Evolutionary conservation across 306 rosid genomes (phyloP).

Genomic region (Heteromeles arbutifolia): DNA sequence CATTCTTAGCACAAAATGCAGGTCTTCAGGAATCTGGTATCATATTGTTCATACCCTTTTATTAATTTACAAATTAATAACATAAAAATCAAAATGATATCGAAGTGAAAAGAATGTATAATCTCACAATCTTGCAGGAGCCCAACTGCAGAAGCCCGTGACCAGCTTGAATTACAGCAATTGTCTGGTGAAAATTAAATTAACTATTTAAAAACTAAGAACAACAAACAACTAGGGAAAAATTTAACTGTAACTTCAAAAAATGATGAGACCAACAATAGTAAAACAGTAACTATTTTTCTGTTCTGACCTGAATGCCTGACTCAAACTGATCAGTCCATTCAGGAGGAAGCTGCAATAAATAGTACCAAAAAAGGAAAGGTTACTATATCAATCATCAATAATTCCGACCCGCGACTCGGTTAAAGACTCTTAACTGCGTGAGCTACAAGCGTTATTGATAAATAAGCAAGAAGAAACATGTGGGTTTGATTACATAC

Average conservation of each 20-base stretch:
- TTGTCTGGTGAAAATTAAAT: slow-evolving; percentile 52
- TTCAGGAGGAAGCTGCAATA: slow-evolving; percentile 94
- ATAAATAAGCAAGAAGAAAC: background rate
- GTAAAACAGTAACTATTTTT: slow-evolving; percentile 13
- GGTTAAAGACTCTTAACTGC: background rate
- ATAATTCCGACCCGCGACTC: too few species aligned
- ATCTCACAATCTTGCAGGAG: slow-evolving; percentile 95
- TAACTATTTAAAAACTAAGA: background rate
- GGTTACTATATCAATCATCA: slow-evolving; percentile 23
- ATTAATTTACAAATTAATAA: background rate
- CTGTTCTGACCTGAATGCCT: slow-evolving; percentile 83
- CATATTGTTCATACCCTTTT: background rate
- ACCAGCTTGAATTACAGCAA: slow-evolving; percentile 99
- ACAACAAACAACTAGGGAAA: background rate
- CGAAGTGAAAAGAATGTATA: background rate
- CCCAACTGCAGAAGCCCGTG: slow-evolving; percentile 99
- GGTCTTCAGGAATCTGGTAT: slow-evolving; percentile 85
- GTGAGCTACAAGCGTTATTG: background rate
- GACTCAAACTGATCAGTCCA: slow-evolving; percentile 99
- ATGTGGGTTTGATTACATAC: slow-evolving; percentile 36
- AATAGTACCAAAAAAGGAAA: slow-evolving; percentile 34
- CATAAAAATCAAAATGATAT: background rate
- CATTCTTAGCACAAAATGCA: slow-evolving; percentile 96
- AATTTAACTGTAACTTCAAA: background rate
- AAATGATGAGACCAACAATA: background rate